phyloP scores from a whole-genome alignment of 306 rosid genomes.

The Dalbergia oliveri region DNA sequence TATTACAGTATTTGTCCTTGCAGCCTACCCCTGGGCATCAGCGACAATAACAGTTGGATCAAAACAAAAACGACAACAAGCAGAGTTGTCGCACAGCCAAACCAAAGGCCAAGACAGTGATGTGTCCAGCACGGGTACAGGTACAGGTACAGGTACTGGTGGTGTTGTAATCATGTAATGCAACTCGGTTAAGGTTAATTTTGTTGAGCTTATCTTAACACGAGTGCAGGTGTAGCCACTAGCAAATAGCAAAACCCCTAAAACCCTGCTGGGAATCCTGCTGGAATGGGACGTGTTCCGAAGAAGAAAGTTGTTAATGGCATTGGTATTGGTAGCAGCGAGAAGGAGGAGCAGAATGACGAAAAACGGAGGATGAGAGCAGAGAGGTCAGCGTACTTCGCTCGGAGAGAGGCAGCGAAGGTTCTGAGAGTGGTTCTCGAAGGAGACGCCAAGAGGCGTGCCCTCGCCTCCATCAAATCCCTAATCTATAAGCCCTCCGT shows the following conservation, averaged over 20 bases:
- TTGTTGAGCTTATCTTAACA: background rate
- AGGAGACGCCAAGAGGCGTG: constrained; percentile 85
- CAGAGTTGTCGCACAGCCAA: background rate
- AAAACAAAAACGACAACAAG: background rate
- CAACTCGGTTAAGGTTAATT: background rate
- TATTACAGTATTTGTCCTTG: background rate
- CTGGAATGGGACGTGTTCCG: constrained; percentile 5
- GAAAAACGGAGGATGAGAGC: constrained; percentile 37
- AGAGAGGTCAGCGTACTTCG: constrained; percentile 85
- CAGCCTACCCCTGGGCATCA: background rate
- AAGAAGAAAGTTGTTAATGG: background rate
- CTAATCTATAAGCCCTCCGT: constrained; percentile 82
- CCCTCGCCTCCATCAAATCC: constrained; percentile 88
- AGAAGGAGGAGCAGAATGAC: constrained; percentile 15
- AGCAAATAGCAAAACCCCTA: constrained; percentile 18
- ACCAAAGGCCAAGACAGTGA: too few relatives aligned
- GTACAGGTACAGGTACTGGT: too few relatives aligned
- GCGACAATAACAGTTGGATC: background rate
- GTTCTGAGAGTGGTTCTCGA: constrained; percentile 70
- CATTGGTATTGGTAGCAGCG: background rate
- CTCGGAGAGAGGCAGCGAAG: constrained; percentile 89
- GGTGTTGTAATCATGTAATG: too few relatives aligned
- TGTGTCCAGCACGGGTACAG: too few relatives aligned
- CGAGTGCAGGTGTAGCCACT: too few relatives aligned
- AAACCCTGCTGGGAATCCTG: background rate